Conservation (phyloP, 2,329 filamentous ascomycete genomes). For the Balansia obtecta region DNA sequence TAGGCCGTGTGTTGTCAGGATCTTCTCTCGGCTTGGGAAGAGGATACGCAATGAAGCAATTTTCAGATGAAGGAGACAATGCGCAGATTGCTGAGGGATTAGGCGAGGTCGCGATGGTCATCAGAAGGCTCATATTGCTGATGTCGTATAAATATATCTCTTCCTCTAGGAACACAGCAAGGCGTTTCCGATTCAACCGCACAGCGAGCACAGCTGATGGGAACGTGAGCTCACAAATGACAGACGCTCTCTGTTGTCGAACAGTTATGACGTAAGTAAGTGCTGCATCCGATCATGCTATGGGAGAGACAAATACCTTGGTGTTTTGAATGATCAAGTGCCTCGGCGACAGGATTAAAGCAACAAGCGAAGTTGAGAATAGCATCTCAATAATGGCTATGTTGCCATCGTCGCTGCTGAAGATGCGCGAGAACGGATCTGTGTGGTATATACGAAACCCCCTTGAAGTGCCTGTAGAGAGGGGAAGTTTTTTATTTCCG, state of each 20-base stretch:
- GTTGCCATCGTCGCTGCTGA: conserved; percentile 87
- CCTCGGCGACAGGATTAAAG: conserved; percentile 80
- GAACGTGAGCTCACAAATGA: conserved; percentile 97
- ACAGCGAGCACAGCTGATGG: conserved; percentile 93
- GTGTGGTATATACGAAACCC: conserved; percentile 96
- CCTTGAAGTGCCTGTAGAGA: conserved; percentile 62
- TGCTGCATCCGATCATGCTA: background rate
- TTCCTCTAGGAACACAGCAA: conserved; percentile 88
- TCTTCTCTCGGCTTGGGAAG: conserved; percentile 62
- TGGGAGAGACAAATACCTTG: conserved; percentile 45
- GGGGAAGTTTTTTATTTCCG: background rate
- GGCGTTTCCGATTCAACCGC: conserved; percentile 82
- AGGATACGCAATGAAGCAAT: conserved; percentile 91
- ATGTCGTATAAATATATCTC: conserved; percentile 98
- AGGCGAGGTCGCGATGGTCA: conserved; percentile 86
- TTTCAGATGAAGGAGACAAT: conserved; percentile 85
- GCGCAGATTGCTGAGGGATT: conserved; percentile 88
- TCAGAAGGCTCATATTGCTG: conserved; percentile 90
- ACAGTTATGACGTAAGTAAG: background rate
- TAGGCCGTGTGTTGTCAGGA: conserved; percentile 45
- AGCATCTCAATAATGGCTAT: conserved; percentile 97
- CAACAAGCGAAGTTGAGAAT: conserved; percentile 93
- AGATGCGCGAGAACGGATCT: conserved; percentile 90
- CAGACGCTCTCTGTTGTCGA: conserved; percentile 45
- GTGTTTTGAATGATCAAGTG: conserved; percentile 96